These are phyloP conservation scores for Penicillium maclennaniae DNA, from an alignment of 495 filamentous ascomycete genomes.

Conservation along the genomic window DNA sequence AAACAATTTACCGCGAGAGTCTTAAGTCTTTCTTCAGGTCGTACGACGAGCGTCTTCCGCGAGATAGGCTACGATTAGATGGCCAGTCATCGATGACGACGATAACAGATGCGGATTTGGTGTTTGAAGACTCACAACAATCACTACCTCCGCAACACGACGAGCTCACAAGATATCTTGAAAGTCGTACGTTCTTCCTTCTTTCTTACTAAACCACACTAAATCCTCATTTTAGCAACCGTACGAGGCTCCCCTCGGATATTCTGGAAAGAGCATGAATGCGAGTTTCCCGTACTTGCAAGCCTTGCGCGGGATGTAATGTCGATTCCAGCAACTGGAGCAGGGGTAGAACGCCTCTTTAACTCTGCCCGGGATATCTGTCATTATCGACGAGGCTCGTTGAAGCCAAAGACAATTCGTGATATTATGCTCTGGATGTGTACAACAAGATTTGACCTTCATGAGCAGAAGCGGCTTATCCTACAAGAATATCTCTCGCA, in stretches of 20 bases:
- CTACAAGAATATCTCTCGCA: background rate
- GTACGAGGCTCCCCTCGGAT: background rate
- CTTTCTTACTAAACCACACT: background rate
- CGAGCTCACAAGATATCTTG: conserved; percentile 7
- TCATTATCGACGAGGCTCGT: conserved; percentile 8
- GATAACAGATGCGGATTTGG: background rate
- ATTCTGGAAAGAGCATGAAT: conserved; percentile 6
- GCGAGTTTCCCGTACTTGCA: conserved; percentile 3
- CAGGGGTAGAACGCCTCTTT: conserved; percentile 13
- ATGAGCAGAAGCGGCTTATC: background rate
- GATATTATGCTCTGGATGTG: conserved; percentile 9
- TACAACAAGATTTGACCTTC: conserved; percentile 3
- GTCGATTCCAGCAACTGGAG: conserved; percentile 6
- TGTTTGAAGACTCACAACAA: background rate
- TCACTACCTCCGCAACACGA: background rate
- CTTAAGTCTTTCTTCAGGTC: background rate
- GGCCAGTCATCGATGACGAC: no score
- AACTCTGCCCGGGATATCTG: conserved; percentile 17
- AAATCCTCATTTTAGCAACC: background rate
- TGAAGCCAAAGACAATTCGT: conserved; percentile 2
- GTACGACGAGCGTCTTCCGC: background rate
- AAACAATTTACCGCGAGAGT: background rate
- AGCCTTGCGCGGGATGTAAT: conserved; percentile 6
- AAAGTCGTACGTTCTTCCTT: conserved; percentile 1
- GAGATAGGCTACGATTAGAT: background rate